These are phyloP conservation scores for Chaetomium olivaceum DNA, from an alignment of 2,329 filamentous ascomycete genomes.

Conservation along the genomic window DNA sequence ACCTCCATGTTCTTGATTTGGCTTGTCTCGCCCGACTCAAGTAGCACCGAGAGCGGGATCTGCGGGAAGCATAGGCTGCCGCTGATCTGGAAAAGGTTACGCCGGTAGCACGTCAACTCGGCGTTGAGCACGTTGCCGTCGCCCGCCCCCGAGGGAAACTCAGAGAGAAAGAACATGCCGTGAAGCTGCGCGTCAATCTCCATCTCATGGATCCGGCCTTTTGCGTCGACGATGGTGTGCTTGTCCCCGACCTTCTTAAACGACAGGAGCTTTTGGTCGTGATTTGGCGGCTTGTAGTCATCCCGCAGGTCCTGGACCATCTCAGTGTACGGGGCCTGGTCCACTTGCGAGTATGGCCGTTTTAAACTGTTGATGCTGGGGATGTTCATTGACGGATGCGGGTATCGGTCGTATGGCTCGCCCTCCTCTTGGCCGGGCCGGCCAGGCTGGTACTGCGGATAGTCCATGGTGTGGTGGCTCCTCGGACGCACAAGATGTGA, in stretches of 20 bases:
- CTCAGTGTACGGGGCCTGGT: conserved; percentile 57
- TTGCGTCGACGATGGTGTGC: conserved; percentile 60
- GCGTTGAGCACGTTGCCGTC: conserved; percentile 64
- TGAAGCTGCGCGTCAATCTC: conserved; percentile 73
- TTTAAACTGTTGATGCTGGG: conserved; percentile 58
- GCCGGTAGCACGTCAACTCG: conserved; percentile 91
- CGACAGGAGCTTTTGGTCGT: conserved; percentile 62
- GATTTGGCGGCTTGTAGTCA: conserved; percentile 59
- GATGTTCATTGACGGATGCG: conserved; percentile 46
- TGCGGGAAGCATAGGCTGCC: conserved; percentile 49
- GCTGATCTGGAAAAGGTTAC: conserved; percentile 94
- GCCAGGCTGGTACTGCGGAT: conserved; percentile 51
- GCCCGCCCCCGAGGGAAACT: conserved; percentile 66
- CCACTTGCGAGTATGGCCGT: conserved; percentile 57
- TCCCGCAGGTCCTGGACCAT: conserved; percentile 62
- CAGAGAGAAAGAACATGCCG: conserved; percentile 86
- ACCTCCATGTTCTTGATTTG: conserved; percentile 82
- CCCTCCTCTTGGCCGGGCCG: conserved; percentile 58
- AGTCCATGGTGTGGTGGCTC: conserved; percentile 50
- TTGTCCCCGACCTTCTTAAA: conserved; percentile 61
- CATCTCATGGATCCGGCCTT: conserved; percentile 61
- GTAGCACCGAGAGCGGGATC: conserved; percentile 75
- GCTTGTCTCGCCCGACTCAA: conserved; percentile 80
- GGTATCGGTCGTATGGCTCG: conserved; percentile 55
- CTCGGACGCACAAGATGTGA: conserved; percentile 53